These are phyloP conservation scores for Lolium multiflorum DNA, from an alignment of 176 grass and related monocot species.

Conservation along the genomic window DNA sequence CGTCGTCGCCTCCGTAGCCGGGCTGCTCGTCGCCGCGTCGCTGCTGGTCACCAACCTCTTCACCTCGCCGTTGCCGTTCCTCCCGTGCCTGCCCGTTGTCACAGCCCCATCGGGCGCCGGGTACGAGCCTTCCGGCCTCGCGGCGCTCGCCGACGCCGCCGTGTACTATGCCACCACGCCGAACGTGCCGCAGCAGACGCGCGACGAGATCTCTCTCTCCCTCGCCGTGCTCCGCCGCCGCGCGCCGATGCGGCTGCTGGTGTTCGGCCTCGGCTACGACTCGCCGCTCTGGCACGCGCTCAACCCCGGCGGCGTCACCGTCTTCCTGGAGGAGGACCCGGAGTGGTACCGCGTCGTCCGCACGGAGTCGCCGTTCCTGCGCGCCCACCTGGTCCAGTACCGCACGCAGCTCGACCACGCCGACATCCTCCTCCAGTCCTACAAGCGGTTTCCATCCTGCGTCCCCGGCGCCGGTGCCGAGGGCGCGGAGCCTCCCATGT, in stretches of 20 bases:
- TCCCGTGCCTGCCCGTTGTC: not conserved
- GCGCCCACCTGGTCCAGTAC: not conserved
- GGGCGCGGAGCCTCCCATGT: not conserved
- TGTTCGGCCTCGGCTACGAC: not conserved
- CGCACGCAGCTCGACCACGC: constrained; percentile 3
- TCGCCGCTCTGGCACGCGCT: constrained; percentile 18
- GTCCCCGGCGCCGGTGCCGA: not conserved
- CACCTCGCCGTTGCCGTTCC: not conserved
- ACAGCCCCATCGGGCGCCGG: not conserved
- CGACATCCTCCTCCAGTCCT: not conserved
- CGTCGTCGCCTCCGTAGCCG: not conserved
- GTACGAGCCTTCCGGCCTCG: constrained; percentile 2
- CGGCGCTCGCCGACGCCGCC: not conserved
- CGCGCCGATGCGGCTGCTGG: not conserved
- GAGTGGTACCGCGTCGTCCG: not conserved
- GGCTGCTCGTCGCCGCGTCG: not conserved
- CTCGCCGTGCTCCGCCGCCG: not conserved
- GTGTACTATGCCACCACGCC: constrained; percentile 3
- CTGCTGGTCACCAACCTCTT: not conserved
- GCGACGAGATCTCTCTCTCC: constrained; percentile 1
- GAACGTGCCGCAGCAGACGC: constrained; percentile 7
- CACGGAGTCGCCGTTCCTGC: constrained; percentile 2
- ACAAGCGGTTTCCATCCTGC: not conserved
- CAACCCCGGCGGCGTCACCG: constrained; percentile 14
- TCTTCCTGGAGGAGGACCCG: constrained; percentile 14